Evolutionary conservation across 441 rosid genomes (phyloP).

Genomic region (Dalechampia spathulata): DNA sequence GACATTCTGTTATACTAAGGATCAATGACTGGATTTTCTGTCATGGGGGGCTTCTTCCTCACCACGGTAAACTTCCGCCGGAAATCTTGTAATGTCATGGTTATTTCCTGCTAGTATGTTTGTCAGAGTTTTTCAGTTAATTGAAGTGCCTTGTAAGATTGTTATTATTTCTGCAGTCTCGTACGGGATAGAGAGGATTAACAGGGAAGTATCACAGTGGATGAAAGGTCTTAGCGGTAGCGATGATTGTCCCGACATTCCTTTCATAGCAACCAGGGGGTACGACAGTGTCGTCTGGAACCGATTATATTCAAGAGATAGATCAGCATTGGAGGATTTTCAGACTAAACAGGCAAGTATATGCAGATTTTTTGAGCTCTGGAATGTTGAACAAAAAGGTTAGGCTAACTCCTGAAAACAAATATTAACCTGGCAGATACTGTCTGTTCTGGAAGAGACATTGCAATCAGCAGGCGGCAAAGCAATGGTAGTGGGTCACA

Average conservation of each 20-base stretch:
- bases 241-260: conserved; percentile 41
- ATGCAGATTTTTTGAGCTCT: conserved; percentile 9
- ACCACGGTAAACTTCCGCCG: conserved; percentile 46
- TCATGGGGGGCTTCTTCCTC: conserved; percentile 95
- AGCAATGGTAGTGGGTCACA: conserved; percentile 97
- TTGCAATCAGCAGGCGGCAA: conserved; percentile 62
- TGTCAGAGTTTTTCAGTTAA: too few species aligned
- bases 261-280: conserved; percentile 72
- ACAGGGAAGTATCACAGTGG: conserved; percentile 77
- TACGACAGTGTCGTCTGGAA: conserved; percentile 92
- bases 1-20: conserved; percentile 62
- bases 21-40: conserved; percentile 94
- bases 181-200: conserved; percentile 82
- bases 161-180: conserved; percentile 49
- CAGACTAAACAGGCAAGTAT: conserved; percentile 59
- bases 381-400: too few species aligned
- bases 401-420: too few species aligned
- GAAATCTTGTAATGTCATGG: background rate
- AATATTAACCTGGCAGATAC: conserved; percentile 33
- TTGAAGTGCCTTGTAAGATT: conserved; percentile 28
- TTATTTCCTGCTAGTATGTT: conserved; percentile 4
- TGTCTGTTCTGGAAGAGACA: conserved; percentile 53
- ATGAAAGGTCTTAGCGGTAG: conserved; percentile 50
- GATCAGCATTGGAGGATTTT: conserved; percentile 44
- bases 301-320: conserved; percentile 75